Conservation (phyloP, 176 grass and related monocot species). For the Phoenix roebelenii region DNA sequence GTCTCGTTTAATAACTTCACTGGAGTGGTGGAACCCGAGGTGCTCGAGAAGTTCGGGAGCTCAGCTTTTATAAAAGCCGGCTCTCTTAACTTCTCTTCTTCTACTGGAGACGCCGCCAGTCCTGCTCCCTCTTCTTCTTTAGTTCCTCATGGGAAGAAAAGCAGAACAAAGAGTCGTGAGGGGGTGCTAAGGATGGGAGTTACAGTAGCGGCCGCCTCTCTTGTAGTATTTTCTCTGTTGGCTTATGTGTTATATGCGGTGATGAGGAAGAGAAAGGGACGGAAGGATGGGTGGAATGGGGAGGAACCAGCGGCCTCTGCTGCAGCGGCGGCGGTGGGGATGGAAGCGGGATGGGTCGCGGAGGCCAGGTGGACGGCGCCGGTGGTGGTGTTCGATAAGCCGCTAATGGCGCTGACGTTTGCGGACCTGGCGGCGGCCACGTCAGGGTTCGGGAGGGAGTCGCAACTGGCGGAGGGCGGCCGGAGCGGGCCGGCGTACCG, state of each 20-base stretch:
- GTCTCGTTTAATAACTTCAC: slow-evolving; percentile 75
- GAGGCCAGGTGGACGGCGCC: slow-evolving; percentile 37
- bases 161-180: not conserved
- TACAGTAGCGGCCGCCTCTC: slow-evolving; percentile 1
- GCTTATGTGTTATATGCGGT: slow-evolving; percentile 14
- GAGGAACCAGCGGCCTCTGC: not conserved
- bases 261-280: not conserved
- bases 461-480: slow-evolving; percentile 50
- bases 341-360: slow-evolving; percentile 37
- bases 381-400: slow-evolving; percentile 74
- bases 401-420: slow-evolving; percentile 62
- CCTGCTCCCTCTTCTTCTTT: slow-evolving; percentile 10
- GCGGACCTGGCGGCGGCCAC: slow-evolving; percentile 67
- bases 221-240: not conserved
- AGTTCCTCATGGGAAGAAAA: not conserved
- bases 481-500: slow-evolving; percentile 61
- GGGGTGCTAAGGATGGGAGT: slow-evolving; percentile 9
- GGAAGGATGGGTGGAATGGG: slow-evolving; percentile 16
- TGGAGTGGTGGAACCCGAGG: slow-evolving; percentile 21
- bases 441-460: slow-evolving; percentile 77
- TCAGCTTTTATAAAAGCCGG: slow-evolving; percentile 46
- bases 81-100: slow-evolving; percentile 14
- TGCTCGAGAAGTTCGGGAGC: slow-evolving; percentile 40
- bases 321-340: slow-evolving; percentile 21
- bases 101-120: not conserved